phyloP scores from a whole-genome alignment of 129 eudicot genomes.

The Apium graveolens region DNA sequence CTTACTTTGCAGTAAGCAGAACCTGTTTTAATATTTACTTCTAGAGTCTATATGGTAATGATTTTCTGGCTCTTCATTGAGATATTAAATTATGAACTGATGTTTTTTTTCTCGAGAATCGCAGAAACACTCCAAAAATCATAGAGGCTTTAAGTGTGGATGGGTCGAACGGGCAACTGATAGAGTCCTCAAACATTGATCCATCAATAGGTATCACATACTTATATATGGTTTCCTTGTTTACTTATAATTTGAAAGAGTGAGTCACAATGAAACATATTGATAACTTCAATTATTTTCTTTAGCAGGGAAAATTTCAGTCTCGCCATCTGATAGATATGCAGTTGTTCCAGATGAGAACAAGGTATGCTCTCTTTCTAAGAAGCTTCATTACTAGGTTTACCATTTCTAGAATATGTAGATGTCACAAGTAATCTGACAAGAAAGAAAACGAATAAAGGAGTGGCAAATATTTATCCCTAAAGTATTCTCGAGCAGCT shows the following conservation, averaged over 20 bases:
- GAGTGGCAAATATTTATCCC: not conserved
- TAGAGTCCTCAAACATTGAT: constrained; percentile 71
- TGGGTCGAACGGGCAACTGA: constrained; percentile 81
- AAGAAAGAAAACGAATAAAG: not conserved
- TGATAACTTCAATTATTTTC: constrained; percentile 5
- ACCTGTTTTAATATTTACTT: not conserved
- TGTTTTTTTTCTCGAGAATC: not conserved
- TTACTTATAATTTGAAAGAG: not conserved
- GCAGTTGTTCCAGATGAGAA: constrained; percentile 89
- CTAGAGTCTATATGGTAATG: not conserved
- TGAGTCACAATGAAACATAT: not conserved
- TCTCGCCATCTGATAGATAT: constrained; percentile 72
- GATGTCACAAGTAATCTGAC: not conserved
- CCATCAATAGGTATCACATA: constrained; percentile 46
- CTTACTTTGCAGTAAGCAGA: not conserved
- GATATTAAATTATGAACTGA: not conserved
- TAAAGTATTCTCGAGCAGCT: not conserved
- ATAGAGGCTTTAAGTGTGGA: constrained; percentile 77
- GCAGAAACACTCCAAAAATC: constrained; percentile 68
- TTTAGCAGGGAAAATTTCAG: constrained; percentile 54
- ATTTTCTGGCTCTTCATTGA: not conserved
- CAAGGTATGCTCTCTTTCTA: constrained; percentile 10
- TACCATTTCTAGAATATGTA: not conserved
- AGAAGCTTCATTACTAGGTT: not conserved
- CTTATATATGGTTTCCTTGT: not conserved